phyloP scores from a whole-genome alignment of 179 eudicot species.

The Nepenthes alata region DNA sequence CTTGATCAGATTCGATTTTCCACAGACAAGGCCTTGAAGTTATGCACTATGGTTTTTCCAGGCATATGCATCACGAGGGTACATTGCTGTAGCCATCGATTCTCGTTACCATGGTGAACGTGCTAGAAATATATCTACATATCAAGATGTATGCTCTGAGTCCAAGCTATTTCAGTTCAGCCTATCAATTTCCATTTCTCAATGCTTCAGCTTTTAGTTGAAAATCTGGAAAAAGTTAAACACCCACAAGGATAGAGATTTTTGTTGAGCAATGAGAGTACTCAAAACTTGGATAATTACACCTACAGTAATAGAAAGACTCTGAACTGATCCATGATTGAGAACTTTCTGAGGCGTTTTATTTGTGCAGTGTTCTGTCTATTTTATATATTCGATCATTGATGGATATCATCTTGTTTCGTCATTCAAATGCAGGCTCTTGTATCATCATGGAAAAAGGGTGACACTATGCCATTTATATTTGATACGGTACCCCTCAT shows the following conservation, averaged over 20 bases:
- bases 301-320: no score
- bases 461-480: conserved; percentile 92
- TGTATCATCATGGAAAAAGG: conserved; percentile 80
- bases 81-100: conserved; percentile 79
- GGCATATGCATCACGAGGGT: conserved; percentile 98
- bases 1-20: background rate
- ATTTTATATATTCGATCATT: background rate
- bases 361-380: background rate
- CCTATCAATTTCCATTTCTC: no score
- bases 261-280: no score
- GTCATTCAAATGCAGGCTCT: conserved; percentile 54
- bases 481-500: conserved; percentile 56
- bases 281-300: no score
- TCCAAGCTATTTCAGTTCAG: background rate
- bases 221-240: no score
- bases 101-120: conserved; percentile 99
- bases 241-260: no score
- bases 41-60: conserved; percentile 17
- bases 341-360: no score
- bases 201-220: no score
- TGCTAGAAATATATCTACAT: conserved; percentile 59
- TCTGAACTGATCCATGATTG: no score
- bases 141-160: conserved; percentile 48
- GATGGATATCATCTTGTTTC: background rate
- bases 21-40: background rate